These are phyloP conservation scores for Fraxinus platypoda DNA, from an alignment of 305 asterid species.

Conservation along the genomic window DNA sequence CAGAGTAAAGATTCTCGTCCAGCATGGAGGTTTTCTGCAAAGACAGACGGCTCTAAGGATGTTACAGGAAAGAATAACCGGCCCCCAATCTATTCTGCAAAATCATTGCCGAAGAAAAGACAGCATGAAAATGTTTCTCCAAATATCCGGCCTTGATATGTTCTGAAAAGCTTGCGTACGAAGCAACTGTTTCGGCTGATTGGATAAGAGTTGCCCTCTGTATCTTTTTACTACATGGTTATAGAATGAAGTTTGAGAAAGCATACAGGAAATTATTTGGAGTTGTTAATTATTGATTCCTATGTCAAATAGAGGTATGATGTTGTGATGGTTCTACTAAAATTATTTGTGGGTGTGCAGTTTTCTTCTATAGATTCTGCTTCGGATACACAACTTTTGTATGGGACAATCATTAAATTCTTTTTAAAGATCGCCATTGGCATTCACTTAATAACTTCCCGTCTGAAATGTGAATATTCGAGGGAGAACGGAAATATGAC, in stretches of 20 bases:
- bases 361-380: neutral
- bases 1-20: slow-evolving; percentile 46
- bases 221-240: neutral
- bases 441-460: neutral
- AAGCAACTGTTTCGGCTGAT: neutral
- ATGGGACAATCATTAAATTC: neutral
- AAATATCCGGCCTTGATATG: slow-evolving; percentile 45
- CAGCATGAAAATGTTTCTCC: slow-evolving; percentile 62
- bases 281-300: neutral
- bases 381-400: neutral
- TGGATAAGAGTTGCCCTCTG: neutral
- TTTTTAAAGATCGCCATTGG: neutral
- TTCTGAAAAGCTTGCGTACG: neutral
- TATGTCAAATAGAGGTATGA: neutral
- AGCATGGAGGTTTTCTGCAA: slow-evolving; percentile 55
- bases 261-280: neutral
- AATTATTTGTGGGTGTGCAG: neutral
- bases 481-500: neutral
- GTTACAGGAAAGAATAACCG: slow-evolving; percentile 26
- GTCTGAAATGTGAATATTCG: too few relatives aligned
- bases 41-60: slow-evolving; percentile 38
- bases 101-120: slow-evolving; percentile 30
- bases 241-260: neutral
- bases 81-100: slow-evolving; percentile 30
- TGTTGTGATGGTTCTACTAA: neutral